These are phyloP conservation scores for Phenoliferia sp. DNA, from an alignment of 1,284 basidiomycete species.

Conservation along the genomic window DNA sequence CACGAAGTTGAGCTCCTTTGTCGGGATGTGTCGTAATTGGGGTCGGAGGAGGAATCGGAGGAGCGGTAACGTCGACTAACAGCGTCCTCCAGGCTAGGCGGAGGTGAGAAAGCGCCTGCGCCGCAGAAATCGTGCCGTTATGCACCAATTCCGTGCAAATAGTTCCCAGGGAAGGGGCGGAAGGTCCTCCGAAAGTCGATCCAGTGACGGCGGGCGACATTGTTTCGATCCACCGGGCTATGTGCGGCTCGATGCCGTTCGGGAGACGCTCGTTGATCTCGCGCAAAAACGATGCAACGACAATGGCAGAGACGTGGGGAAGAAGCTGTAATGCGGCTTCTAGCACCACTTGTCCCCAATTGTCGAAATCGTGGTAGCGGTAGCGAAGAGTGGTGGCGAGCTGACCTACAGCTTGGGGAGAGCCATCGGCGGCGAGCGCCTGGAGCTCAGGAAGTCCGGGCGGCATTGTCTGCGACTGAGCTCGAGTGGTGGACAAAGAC, in stretches of 20 bases:
- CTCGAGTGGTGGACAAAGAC: background rate
- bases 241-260: conserved; percentile 4
- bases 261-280: conserved; percentile 16
- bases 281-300: background rate
- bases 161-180: background rate
- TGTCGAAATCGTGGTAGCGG: conserved; percentile 61
- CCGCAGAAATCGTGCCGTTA: conserved; percentile 10
- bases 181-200: conserved; percentile 6
- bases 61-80: background rate
- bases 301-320: background rate
- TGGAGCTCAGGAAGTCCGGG: conserved; percentile 21
- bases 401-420: conserved; percentile 14
- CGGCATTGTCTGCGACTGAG: conserved; percentile 6
- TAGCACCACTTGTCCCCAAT: conserved; percentile 74
- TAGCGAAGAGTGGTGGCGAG: conserved; percentile 57
- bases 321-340: conserved; percentile 56
- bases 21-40: too few species aligned
- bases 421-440: conserved; percentile 19
- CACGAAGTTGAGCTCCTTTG: background rate
- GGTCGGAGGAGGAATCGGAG: background rate
- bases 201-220: background rate
- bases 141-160: conserved; percentile 17
- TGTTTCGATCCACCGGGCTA: conserved; percentile 12
- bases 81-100: conserved; percentile 10
- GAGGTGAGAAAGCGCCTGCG: conserved; percentile 3